Base-by-base conservation (phyloP, 2,329 filamentous ascomycete genomes). In the Botrytis sinoallii region DNA sequence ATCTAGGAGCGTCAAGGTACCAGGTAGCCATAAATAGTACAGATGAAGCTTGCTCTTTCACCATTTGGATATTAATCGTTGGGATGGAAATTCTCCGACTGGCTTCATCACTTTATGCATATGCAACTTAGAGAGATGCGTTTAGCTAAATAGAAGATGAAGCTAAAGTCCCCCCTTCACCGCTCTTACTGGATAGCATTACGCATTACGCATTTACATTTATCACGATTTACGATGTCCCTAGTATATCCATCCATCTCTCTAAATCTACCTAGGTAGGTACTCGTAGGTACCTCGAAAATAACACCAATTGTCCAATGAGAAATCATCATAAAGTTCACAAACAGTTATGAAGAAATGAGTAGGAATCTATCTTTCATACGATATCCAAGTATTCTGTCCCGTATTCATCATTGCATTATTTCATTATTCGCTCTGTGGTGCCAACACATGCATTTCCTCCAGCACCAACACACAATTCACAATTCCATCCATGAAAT, bases 391-490 rank as follows among this genome's bases (percentile, higher is more conserved):
- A 67, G 4, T 42, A 9, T 22, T 66, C 44, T 75, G 29, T n/a
- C 20, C 69, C 20, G 42, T 18, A 44, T 52, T 78, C 73, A 65
- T 77, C 75, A 75, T 77, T 77, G 78, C 78, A 74, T 75, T 38
- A 32, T 72, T 77, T 77, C 73, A 59, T 40, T 32, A 46, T 46
- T 22, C 44, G 22, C 44, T 46, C 18, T 44, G 35, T 76, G 74
- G 72, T 79, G 79, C 79, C 78, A 79, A 69, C 79, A 77, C 79
- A 79, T 77, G 77, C 74, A 75, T 76, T 52, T n/a, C 35, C 40
- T 46, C 16, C 76, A 75, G 74, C 46, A 52, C 46, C 42, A 44
- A 22, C 20, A 75, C 68, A 77, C 72, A 65, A 75, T 74, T 32
- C 55, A 46, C 73, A 74, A 78, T 79, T 78, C 76, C 77, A 78